Conservation (phyloP, 2,329 filamentous ascomycete species). For the Magnaporthiopsis rhizophila region DNA sequence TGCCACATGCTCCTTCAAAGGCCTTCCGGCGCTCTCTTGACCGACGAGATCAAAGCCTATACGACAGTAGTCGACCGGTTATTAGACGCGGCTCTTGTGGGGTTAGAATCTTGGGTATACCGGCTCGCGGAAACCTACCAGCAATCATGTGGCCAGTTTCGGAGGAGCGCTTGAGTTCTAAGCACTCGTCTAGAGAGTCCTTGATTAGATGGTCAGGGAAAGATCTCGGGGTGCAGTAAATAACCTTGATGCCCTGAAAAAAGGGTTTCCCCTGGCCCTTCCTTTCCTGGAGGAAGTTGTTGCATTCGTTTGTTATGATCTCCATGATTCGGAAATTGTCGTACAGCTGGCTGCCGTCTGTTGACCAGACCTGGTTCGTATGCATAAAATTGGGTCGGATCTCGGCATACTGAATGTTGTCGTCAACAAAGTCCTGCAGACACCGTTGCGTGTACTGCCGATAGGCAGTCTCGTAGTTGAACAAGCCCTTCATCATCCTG, state of each 20-base stretch:
- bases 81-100: constrained; percentile 4
- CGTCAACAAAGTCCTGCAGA: constrained; percentile 52
- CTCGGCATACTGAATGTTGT: constrained; percentile 65
- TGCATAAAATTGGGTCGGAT: constrained; percentile 62
- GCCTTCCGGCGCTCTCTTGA: constrained; percentile 54
- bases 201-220: constrained; percentile 38
- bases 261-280: constrained; percentile 18
- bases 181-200: constrained; percentile 50
- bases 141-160: constrained; percentile 53
- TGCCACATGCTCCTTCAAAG: constrained; percentile 46
- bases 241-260: constrained; percentile 61
- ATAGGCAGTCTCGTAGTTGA: constrained; percentile 59
- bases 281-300: constrained; percentile 30
- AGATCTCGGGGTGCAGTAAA: constrained; percentile 62
- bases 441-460: constrained; percentile 50
- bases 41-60: constrained; percentile 63
- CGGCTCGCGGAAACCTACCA: constrained; percentile 34
- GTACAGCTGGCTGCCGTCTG: constrained; percentile 45
- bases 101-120: background rate
- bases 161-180: constrained; percentile 41
- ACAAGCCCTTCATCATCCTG: constrained; percentile 63
- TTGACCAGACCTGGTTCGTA: constrained; percentile 50
- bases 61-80: background rate
- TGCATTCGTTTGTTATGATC: constrained; percentile 49
- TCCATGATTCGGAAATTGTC: constrained; percentile 52